Conservation (phyloP, 495 filamentous ascomycete species). For the Poronia punctata region DNA sequence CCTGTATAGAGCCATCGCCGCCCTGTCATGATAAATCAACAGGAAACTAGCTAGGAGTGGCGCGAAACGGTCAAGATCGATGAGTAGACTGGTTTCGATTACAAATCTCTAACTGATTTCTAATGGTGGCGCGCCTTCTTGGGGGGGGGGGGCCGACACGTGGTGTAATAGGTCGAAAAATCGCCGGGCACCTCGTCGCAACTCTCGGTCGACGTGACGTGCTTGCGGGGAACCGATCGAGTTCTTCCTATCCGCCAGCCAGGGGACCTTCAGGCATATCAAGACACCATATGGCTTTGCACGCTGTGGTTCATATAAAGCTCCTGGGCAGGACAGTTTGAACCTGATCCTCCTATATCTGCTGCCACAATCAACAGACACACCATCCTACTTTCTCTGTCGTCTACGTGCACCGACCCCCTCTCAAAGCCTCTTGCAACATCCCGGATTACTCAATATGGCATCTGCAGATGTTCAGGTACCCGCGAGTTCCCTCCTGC, state of each 20-base stretch:
- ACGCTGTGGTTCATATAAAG: too few species aligned
- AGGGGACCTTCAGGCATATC: too few species aligned
- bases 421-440: not conserved
- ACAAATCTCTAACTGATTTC: conserved; percentile 10
- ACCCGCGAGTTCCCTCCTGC: conserved; percentile 10
- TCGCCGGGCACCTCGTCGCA: conserved; percentile 9
- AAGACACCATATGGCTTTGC: too few species aligned
- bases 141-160: not conserved
- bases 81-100: not conserved
- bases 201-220: conserved; percentile 8
- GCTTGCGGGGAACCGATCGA: conserved; percentile 12
- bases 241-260: too few species aligned
- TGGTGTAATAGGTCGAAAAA: conserved; percentile 2
- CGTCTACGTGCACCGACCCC: not conserved
- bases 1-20: too few species aligned
- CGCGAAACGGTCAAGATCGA: not conserved
- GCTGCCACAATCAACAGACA: too few species aligned
- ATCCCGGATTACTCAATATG: conserved; percentile 13
- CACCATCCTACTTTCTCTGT: not conserved
- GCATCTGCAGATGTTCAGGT: conserved; percentile 23
- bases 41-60: too few species aligned
- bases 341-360: too few species aligned
- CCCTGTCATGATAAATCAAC: too few species aligned
- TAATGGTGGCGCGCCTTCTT: conserved; percentile 5
- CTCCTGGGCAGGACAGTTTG: too few species aligned